Evolutionary conservation across 148 eudicot species (phyloP), one percentile per base, ranked within the genome.

Genomic region (Rhododendron ovatum): DNA sequence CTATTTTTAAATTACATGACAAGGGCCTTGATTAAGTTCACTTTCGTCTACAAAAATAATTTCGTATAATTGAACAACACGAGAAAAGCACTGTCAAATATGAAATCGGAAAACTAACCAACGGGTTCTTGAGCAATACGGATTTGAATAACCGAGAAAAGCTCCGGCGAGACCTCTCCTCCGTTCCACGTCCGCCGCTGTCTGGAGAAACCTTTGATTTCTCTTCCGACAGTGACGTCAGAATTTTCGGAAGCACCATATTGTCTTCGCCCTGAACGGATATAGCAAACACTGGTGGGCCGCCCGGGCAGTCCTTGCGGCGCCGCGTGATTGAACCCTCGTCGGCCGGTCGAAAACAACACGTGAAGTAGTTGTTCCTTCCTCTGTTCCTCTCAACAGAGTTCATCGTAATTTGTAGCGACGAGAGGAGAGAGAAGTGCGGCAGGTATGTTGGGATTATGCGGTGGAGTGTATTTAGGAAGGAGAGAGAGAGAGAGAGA

Each of bases 101-200:
- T 18, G n/a, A 35, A 47, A 3, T 18, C 59, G 69, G 0, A 18
- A 18, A 39, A 85, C 88, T 85, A 65, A 88, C 90, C 86, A 83
- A 39, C 0, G 74, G 74, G 2, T 74, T 73, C n/a, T 83, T 80
- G 14, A 86, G 84, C 77, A 86, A 80, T 9, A 86, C 83, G 9
- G 82, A 86, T 55, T 86, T 86, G 17, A 85, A 48, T 0, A 55
- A 12, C 10, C 82, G 76, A 24, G 88, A 84, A 11, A 88, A 69
- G 22, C 77, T 57, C 39, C 86, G 74, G 43, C 73, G 86, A 45
- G 65, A 50, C 78, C 20, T 41, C 18, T 47, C 30, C 24, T 83
- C 78, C n/a, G 2, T 45, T 8, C 50, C 20, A 22, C 33, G 7
- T 3, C 3, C 81, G 18, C 24, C 55, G 45, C 35, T 3, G 18